Base-by-base conservation (phyloP, 768 basidiomycete species). In the Podaxis sp. region DNA sequence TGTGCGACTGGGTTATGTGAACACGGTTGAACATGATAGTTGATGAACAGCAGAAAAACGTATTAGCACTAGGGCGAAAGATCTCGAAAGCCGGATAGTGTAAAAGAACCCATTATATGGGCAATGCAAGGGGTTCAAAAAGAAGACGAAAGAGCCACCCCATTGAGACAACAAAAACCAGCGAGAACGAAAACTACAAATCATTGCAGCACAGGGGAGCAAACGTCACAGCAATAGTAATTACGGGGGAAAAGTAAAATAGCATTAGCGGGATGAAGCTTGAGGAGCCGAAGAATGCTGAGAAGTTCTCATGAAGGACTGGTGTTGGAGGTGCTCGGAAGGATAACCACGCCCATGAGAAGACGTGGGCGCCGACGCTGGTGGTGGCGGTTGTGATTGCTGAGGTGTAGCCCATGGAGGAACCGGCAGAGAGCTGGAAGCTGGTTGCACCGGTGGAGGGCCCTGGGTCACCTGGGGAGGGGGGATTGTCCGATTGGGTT, bases 301-400 rank as follows among this genome's bases (percentile, higher is more conserved):
- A 48, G 81, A 78, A 38, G 78, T 75, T 17, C 81, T 75, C 70
- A 82, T 75, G 66, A 83, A 83, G 22, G 81, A 81, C 63, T 82
- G 82, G 33, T 81, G 80, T 48, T 77, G 72, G 8, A 79, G 70
- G 52, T 72, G 71, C 19, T 76, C 74, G 46, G 68, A 68, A 36
- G 70, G 68, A 57, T 68, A 74, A 54, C 65, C 59, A 51, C 72
- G 63, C 42, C 64, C 60, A 42, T 57, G 64, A 61, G 68, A 52
- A 42, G 72, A 59, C 62, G 73, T 66, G 65, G 64, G 65, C 13
- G 62, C 63, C 22, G 64, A 55, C 5, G 59, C 58, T 17, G 66
- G 52, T 46, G 67, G 56, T 33, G 64, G 64, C 8, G 60, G 59
- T 33, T 61, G 68, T 12, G 63, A 39, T 17, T 61, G 68, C 19